Conservation (phyloP, 2,329 filamentous ascomycete genomes). For the Aphanocladium album region DNA sequence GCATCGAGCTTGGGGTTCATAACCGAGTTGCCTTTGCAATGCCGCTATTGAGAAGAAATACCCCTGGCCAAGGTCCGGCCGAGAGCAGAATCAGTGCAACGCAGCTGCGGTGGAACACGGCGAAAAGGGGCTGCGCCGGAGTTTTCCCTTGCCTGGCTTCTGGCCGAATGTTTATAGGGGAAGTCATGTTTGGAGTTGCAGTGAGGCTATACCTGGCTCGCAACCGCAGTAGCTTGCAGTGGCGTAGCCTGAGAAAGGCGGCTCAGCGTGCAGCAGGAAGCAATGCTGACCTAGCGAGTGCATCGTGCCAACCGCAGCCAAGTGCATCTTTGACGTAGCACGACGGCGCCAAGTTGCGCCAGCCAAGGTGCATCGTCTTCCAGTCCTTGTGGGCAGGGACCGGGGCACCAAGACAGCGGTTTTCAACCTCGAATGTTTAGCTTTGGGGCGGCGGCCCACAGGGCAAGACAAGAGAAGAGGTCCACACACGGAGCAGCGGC, state of each 20-base stretch:
- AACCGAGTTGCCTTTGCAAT: too few species aligned
- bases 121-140: too few species aligned
- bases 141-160: too few species aligned
- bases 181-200: background rate
- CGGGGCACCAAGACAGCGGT: too few species aligned
- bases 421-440: background rate
- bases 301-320: too few species aligned
- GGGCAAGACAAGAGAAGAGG: background rate
- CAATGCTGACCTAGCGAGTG: too few species aligned
- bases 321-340: background rate
- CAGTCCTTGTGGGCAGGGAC: too few species aligned
- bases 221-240: background rate
- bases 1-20: too few species aligned
- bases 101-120: too few species aligned
- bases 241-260: background rate
- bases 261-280: background rate
- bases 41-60: too few species aligned
- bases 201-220: background rate
- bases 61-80: too few species aligned
- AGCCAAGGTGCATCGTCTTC: background rate
- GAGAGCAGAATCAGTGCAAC: too few species aligned
- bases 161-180: background rate
- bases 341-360: background rate
- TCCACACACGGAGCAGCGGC: background rate
- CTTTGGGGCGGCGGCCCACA: background rate